Evolutionary conservation across 2,329 filamentous ascomycete species (phyloP).

Genomic region (Ophiostoma himal-ulmi): DNA sequence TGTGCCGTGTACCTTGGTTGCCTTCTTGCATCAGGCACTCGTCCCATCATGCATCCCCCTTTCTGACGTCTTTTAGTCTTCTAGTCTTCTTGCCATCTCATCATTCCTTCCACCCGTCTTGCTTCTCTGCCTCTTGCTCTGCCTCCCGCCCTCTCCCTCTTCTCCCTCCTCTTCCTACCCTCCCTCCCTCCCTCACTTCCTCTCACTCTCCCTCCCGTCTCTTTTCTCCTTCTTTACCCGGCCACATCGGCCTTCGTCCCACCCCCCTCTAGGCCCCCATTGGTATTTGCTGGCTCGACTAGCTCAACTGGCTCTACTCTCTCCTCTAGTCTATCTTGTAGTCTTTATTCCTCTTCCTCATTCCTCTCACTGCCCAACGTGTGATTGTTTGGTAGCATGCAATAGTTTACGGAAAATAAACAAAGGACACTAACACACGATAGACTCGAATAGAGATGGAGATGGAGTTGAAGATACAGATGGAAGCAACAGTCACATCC

Average conservation of each 20-base stretch:
- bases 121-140: background rate
- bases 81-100: background rate
- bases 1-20: background rate
- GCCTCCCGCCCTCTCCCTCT: background rate
- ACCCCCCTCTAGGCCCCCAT: background rate
- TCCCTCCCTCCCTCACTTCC: background rate
- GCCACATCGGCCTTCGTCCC: background rate
- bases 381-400: background rate
- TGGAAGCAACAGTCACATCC: slow-evolving; percentile 7
- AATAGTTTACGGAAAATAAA: background rate
- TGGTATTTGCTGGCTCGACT: background rate
- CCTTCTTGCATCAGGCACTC: background rate
- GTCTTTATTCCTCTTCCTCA: background rate
- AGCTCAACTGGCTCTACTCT: background rate
- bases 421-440: background rate
- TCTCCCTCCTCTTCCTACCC: background rate
- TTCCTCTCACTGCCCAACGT: background rate
- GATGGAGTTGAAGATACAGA: background rate
- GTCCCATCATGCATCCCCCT: slow-evolving; percentile 2
- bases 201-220: background rate
- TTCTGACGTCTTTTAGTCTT: background rate
- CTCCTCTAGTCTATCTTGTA: background rate
- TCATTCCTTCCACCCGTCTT: background rate
- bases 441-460: background rate
- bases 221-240: background rate